Base-by-base conservation (phyloP, 805 yeast species). In the Metschnikowia noctiluminum region DNA sequence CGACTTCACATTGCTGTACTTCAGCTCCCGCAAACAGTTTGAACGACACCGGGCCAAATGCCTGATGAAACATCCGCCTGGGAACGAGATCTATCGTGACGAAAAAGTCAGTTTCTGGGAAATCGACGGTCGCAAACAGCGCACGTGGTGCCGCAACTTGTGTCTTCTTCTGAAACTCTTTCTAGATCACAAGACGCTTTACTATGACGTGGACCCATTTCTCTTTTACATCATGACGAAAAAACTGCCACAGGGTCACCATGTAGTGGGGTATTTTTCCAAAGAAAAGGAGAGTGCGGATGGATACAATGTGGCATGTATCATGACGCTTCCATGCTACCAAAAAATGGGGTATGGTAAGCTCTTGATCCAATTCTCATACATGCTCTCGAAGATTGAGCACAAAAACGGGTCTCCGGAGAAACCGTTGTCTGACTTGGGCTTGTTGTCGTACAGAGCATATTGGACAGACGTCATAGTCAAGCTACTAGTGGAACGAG, bases 151-250 rank as follows among this genome's bases (percentile, higher is more conserved):
- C 67, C 81, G 99, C 54, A 94, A 94, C 65, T 74, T 94, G 49
- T 94, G 98, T 74, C 72, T 94, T 48, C 68, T 94, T n/a, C 84
- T 90, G 0, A 94, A 94, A 65, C 71, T 94, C 47, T 94, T 94
- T 61, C 72, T 94, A 61, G 99, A 94, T 70, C 99, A 94, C 73
- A 94, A 94, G 64, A 90, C 99, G 0, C 76, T 94, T 35, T 94
- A 94, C 69, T 94, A 94, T 65, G 99, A 94, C 65, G 99, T 94
- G 42, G 99, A 94, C 65, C 99, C 99, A 3, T 94, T 94, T 58
- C 70, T 94, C 59, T 94, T 94, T 63, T 94, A 94, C 65, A 87
- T 96, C 61, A 94, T 94, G 99, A 90, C 97, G 0, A 78, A 82
- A 50, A 77, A 89, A 51, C 96, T 92, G 59, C 90, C 86, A 51